Percentiles rank a stretch among this genome's conserved stretches.
Evolutionary conservation across 805 yeast genomes (phyloP).

Genomic region (Myxozyma mucilagina): DNA sequence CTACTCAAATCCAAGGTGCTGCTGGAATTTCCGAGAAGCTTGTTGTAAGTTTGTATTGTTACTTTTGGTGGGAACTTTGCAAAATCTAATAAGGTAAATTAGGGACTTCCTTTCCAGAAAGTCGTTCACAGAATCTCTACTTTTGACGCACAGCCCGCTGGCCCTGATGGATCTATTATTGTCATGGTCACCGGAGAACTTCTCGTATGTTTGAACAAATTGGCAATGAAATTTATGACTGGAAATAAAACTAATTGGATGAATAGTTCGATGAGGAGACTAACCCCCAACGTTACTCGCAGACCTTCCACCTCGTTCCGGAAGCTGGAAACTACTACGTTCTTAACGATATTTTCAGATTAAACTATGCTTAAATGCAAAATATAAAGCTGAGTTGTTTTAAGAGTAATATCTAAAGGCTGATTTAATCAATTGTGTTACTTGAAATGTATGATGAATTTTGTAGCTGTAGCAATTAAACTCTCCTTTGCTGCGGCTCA

Average conservation of each 20-base stretch:
- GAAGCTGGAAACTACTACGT: conserved; percentile 90
- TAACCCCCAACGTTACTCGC: conserved; percentile 94
- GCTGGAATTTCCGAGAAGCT: conserved; percentile 90
- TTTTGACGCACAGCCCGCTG: conserved; percentile 96
- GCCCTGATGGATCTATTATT: conserved; percentile 79
- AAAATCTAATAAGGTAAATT: neutral
- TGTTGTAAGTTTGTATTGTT: conserved; percentile 40
- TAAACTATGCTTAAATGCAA: conserved; percentile 53
- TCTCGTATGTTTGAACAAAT: conserved; percentile 42
- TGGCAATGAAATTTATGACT: too few species aligned
- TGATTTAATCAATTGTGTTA: neutral
- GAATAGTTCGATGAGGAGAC: conserved; percentile 78
- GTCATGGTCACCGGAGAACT: conserved; percentile 98
- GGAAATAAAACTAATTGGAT: neutral
- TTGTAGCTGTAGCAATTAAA: neutral
- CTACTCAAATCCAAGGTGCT: conserved; percentile 92
- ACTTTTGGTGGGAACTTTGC: too few species aligned
- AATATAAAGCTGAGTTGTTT: neutral
- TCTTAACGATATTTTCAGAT: conserved; percentile 94
- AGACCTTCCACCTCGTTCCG: conserved; percentile 94
- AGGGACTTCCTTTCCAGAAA: conserved; percentile 82
- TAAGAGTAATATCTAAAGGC: too few species aligned
- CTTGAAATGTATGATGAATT: neutral
- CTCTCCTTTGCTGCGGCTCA: neutral
- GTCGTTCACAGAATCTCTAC: conserved; percentile 93